Percentiles rank a stretch among this genome's conserved stretches.
Conservation (phyloP, 352 stramenopile species). For the Blastocystis sp. region DNA sequence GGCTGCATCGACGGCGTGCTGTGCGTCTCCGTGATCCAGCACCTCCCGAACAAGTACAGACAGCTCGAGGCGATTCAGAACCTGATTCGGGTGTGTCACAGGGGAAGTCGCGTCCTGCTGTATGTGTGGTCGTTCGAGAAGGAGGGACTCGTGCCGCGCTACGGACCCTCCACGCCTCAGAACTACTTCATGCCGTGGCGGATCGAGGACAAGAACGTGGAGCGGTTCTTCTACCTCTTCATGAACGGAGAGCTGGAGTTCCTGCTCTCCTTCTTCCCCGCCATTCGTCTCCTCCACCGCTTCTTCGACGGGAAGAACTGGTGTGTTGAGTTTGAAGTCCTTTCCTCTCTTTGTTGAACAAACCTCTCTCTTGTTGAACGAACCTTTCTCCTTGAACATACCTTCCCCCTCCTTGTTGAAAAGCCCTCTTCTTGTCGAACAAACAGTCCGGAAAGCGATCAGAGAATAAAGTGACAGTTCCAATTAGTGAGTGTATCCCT, state of each 20-base stretch:
- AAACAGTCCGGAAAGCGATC: neutral
- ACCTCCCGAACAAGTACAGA: conserved; percentile 49
- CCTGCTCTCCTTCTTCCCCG: conserved; percentile 15
- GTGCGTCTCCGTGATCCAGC: conserved; percentile 55
- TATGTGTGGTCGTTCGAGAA: conserved; percentile 72
- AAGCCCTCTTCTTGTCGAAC: neutral
- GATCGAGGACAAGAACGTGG: conserved; percentile 23
- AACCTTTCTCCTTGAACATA: neutral
- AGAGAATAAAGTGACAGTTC: neutral
- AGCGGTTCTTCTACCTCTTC: conserved; percentile 56
- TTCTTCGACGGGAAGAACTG: conserved; percentile 64
- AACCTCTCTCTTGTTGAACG: neutral
- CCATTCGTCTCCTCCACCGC: conserved; percentile 18
- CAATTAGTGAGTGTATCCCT: conserved; percentile 69
- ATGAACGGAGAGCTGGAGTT: conserved; percentile 45
- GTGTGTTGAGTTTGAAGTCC: conserved; percentile 56
- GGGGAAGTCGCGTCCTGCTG: conserved; percentile 27
- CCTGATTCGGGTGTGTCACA: conserved; percentile 23
- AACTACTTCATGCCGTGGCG: conserved; percentile 44
- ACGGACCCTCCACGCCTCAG: neutral
- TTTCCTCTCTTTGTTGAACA: conserved; percentile 45
- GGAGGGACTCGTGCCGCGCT: neutral
- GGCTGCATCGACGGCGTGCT: conserved; percentile 31
- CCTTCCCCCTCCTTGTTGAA: conserved; percentile 1
- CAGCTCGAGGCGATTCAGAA: conserved; percentile 44